Evolutionary conservation across 768 basidiomycete genomes (phyloP).

Genomic region (Hydnum rufescens): DNA sequence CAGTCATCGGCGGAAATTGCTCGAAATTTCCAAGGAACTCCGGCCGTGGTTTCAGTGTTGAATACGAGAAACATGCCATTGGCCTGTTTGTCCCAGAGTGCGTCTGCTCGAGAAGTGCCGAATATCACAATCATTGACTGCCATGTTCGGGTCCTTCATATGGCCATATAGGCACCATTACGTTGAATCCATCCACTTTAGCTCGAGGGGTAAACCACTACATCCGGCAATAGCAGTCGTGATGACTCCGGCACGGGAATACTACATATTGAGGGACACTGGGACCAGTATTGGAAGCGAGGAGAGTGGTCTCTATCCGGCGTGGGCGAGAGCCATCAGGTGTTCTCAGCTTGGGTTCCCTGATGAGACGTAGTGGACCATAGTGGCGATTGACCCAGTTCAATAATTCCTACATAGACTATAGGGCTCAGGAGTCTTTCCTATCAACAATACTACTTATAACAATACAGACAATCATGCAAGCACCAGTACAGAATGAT

Average conservation of each 20-base stretch:
- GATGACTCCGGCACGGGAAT: conserved; percentile 49
- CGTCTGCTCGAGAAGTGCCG: too few relatives aligned
- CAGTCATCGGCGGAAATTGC: conserved; percentile 52
- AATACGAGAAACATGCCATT: conserved; percentile 16
- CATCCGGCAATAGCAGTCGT: conserved; percentile 48
- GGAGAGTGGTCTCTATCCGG: conserved; percentile 32
- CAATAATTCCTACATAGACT: not conserved
- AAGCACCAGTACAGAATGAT: too few relatives aligned
- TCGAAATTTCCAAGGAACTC: conserved; percentile 41
- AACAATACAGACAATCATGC: too few relatives aligned
- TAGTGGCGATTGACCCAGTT: not conserved
- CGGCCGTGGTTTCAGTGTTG: conserved; percentile 9
- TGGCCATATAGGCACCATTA: not conserved
- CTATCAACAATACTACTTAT: too few relatives aligned
- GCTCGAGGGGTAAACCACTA: conserved; percentile 23
- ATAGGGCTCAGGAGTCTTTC: too few relatives aligned
- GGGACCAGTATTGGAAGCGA: conserved; percentile 62
- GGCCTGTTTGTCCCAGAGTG: conserved; percentile 50
- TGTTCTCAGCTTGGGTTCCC: not conserved
- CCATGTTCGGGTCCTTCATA: not conserved
- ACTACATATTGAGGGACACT: conserved; percentile 50
- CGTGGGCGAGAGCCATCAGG: not conserved
- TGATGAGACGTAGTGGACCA: not conserved
- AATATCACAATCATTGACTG: too few relatives aligned
- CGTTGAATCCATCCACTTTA: conserved; percentile 48